Base-by-base conservation (phyloP, 1,284 basidiomycete species). In the Rhodotorula sp. region DNA sequence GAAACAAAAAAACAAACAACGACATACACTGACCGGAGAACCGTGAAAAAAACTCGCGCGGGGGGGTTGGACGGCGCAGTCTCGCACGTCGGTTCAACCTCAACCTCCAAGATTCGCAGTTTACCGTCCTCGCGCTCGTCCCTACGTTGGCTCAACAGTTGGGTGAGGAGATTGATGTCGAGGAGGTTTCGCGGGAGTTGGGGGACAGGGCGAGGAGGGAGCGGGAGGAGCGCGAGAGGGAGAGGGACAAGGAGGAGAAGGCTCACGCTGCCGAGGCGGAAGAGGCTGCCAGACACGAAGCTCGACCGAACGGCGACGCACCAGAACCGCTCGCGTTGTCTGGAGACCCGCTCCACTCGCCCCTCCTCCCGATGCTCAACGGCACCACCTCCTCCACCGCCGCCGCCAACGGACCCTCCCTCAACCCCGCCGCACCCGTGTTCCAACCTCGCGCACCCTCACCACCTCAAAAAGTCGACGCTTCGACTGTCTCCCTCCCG, bases 101-200 rank as follows among this genome's bases (percentile, higher is more conserved):
- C 77, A 92, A 90, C 62, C 89, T 91, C 75, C 88, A 92, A 71
- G 90, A 94, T 78, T 86, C 87, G 57, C 86, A 87, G 19, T 95
- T 89, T 78, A 94, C 90, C 2, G 83, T 91, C 51, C 86, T 91
- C 78, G 88, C 90, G 0, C 85, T 93, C 46, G 81, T 94, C 15
- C 90, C 91, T 0, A 89, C 89, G 0, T 84, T 95, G 17, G 86
- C 88, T 2, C 83, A 86, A 24, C 87, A 90, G 74, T 84, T 95
- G 20, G 81, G 91, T 24, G 81, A 84, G 36, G 86, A 87, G 57
- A 89, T 94, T 86, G 88, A 95, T 76, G 90, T 95, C 29, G 93
- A 95, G 76, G 82, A 83, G 2, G 82, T 93, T 20, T 93, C 90
- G 0, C 81, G 84, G 32, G 88, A 91, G 76, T 84, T 94, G 17